Evolutionary conservation across 306 rosid species (phyloP).

Genomic region (Nissolia schottii): DNA sequence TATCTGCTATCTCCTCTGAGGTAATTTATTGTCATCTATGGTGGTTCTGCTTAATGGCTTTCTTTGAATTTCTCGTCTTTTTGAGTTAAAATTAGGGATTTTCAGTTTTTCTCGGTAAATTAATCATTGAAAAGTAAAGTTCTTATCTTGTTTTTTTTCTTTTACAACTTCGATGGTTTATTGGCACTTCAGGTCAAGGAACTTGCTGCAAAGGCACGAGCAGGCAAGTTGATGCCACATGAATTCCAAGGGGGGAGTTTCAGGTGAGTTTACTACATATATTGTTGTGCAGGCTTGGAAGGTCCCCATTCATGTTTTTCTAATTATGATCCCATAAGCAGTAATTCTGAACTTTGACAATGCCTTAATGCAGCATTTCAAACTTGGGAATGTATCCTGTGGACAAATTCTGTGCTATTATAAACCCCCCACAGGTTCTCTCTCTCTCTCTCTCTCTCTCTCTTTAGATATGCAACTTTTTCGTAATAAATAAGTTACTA

Average conservation of each 20-base stretch:
- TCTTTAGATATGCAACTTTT: not conserved
- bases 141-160: constrained; percentile 12
- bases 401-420: constrained; percentile 90
- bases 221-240: constrained; percentile 79
- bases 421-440: constrained; percentile 94
- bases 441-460: constrained; percentile 27
- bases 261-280: constrained; percentile 54
- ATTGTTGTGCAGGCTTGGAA: constrained; percentile 1
- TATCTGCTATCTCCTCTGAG: constrained; percentile 84
- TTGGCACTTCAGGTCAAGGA: constrained; percentile 66
- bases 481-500: not conserved
- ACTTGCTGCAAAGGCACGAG: constrained; percentile 85
- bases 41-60: constrained; percentile 8
- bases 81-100: constrained; percentile 8
- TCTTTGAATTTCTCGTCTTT: not conserved
- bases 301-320: not conserved
- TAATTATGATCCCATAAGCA: constrained; percentile 4
- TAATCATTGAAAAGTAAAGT: not conserved
- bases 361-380: constrained; percentile 79
- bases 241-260: constrained; percentile 98
- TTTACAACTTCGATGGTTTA: not conserved
- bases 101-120: not conserved
- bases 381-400: constrained; percentile 99
- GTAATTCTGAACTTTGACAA: constrained; percentile 16
- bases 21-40: constrained; percentile 32